Evolutionary conservation across 2,329 filamentous ascomycete species (phyloP), one percentile per base, ranked within the genome.

Genomic region (Cladosporium sphaerospermum): DNA sequence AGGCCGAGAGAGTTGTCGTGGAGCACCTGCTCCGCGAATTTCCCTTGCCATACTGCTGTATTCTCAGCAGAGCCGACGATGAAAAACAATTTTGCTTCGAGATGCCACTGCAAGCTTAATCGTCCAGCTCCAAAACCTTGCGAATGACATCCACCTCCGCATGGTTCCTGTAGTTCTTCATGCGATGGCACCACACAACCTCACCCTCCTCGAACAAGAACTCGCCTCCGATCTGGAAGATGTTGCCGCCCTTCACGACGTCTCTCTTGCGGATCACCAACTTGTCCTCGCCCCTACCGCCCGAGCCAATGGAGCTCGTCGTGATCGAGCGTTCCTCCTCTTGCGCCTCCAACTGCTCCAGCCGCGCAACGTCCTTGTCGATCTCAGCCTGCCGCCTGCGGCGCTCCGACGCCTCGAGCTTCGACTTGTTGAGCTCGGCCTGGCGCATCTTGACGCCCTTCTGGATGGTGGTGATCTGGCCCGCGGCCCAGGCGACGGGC

Each of bases 181-280:
- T 73, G 10, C 70, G 66, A 61, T 73, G 68, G 53, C 70, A 71
- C 70, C 70, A 73, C 3, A 69, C 59, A 7, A 69, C 67, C 57
- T 68, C 59, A 1, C 67, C 70, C n/a, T 71, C 66, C 33, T 70
- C 65, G 51, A 73, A 71, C 57, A 73, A 43, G 42, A 72, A 72
- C 48, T 73, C 70, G 4, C 70, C 70, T 4, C 70, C 70, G 31
- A 72, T 65, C 59, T 72, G 71, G 53, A 71, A 59, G 28, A 63
- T 58, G 39, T 71, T 65, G 5, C 70, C 70, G 13, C 69, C 69
- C 37, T 64, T 62, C 31, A 68, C 44, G 14, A 66, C 44, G 44
- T 69, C 65, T 39, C 62, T 43, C 54, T 64, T 65, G 18, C 62
- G 54, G 13, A 68, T 64, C 4, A 61, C 55, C 45, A 64, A 9